Conservation (phyloP, 2,329 filamentous ascomycete species). For the Chalara sp. region DNA sequence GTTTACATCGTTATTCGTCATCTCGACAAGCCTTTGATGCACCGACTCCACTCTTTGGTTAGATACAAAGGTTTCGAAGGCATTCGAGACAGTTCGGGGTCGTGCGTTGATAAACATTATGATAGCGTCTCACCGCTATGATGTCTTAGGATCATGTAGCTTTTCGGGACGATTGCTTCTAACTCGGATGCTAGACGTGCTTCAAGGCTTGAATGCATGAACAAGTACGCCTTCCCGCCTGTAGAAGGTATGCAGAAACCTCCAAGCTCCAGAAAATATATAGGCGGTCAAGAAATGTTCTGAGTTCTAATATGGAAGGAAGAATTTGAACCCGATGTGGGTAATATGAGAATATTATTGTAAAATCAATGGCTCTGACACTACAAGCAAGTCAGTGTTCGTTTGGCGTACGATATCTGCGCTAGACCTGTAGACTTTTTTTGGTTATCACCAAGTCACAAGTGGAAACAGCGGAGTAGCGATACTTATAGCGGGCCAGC, state of each 20-base stretch:
- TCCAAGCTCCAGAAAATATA: slow-evolving; percentile 8
- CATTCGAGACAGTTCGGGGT: slow-evolving; percentile 21
- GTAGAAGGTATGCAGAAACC: slow-evolving; percentile 14
- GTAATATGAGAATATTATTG: not conserved
- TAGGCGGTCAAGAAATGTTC: slow-evolving; percentile 9
- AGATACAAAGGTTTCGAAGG: slow-evolving; percentile 22
- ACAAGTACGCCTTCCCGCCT: slow-evolving; percentile 5
- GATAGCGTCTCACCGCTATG: slow-evolving; percentile 22
- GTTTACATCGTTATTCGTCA: slow-evolving; percentile 23
- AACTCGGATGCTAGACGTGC: slow-evolving; percentile 13
- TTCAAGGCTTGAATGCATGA: slow-evolving; percentile 12
- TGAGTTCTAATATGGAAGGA: not conserved
- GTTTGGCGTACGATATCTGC: not conserved
- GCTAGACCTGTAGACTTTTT: too few species aligned
- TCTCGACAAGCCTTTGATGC: slow-evolving; percentile 22
- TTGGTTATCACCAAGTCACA: not conserved
- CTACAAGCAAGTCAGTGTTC: not conserved
- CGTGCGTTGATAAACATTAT: slow-evolving; percentile 26
- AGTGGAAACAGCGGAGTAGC: not conserved
- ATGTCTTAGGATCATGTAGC: slow-evolving; percentile 13
- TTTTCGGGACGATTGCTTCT: slow-evolving; percentile 17
- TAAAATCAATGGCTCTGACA: not conserved
- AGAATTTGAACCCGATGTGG: not conserved
- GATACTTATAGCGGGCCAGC: not conserved
- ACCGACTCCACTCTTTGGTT: slow-evolving; percentile 13